A percentile compares a stretch with the other conserved stretches of the same genome.
phyloP scores from a whole-genome alignment of 2,329 filamentous ascomycete genomes.

The Fusarium sp. region DNA sequence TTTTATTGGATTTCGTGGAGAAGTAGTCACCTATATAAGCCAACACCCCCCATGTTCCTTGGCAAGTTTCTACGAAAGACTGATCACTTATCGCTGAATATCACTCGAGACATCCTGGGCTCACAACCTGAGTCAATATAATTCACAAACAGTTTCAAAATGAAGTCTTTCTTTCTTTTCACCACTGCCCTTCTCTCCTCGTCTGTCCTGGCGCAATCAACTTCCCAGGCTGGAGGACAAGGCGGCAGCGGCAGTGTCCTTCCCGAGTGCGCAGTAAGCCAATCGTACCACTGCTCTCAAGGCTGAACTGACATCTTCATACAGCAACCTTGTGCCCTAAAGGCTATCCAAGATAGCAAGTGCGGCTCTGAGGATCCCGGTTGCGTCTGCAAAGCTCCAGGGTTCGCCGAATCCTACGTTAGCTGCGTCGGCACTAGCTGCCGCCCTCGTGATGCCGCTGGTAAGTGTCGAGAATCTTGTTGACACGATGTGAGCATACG shows the following conservation, averaged over 20 bases:
- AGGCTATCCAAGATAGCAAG: not conserved
- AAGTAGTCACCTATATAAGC: not conserved
- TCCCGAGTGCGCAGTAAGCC: slow-evolving; percentile 10
- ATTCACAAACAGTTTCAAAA: not conserved
- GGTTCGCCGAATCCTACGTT: not conserved
- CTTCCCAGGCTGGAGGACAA: not conserved
- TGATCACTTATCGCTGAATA: not conserved
- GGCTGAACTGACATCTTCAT: not conserved
- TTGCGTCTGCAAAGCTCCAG: slow-evolving; percentile 15
- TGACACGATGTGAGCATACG: fast-evolving
- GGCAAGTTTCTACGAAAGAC: no score
- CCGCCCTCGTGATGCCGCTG: not conserved
- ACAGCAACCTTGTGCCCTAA: slow-evolving; percentile 15
- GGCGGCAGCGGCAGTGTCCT: not conserved
- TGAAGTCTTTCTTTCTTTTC: slow-evolving; percentile 15
- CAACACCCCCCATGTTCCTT: not conserved
- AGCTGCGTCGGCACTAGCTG: not conserved
- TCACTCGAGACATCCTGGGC: not conserved
- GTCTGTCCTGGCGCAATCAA: not conserved
- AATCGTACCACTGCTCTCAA: not conserved
- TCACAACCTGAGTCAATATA: no score
- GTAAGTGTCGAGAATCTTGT: not conserved
- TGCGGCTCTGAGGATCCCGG: slow-evolving; percentile 1
- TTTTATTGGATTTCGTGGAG: fast-evolving
- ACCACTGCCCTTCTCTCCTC: not conserved